A percentile compares a stretch with the other conserved stretches of the same genome.
phyloP scores from a whole-genome alignment of 345 rosid genomes.

The Eucalyptus leucophloia region DNA sequence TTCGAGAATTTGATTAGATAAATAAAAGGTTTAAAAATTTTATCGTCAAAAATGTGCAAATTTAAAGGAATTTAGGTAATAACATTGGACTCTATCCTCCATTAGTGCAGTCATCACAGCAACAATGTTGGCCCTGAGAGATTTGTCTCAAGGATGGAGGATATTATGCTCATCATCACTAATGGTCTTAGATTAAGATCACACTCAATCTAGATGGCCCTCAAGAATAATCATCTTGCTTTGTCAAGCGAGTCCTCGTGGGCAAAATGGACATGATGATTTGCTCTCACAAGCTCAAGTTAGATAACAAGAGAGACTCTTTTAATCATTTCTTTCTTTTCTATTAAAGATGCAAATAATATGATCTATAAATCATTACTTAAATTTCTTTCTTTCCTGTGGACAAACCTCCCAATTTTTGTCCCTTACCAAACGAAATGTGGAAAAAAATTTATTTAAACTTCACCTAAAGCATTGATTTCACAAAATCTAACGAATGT shows the following conservation, averaged over 20 bases:
- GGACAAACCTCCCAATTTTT: background rate
- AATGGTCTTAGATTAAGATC: fast-evolving
- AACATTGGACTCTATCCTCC: background rate
- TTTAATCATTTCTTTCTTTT: background rate
- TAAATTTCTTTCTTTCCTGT: background rate
- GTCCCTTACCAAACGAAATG: background rate
- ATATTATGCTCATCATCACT: background rate
- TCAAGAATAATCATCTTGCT: background rate
- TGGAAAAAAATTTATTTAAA: background rate
- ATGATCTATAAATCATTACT: background rate
- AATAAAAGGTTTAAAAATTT: background rate
- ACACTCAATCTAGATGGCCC: fast-evolving
- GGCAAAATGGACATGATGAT: background rate
- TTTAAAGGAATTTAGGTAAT: background rate
- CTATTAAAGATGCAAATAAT: background rate
- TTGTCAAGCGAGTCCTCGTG: background rate
- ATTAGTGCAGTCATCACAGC: fast-evolving
- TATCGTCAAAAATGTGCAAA: fast-evolving
- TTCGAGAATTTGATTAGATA: background rate
- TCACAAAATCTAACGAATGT: too few relatives aligned
- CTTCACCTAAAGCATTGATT: too few relatives aligned
- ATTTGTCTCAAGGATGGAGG: background rate
- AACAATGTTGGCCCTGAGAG: too few relatives aligned
- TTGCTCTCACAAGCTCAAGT: background rate
- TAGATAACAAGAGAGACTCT: background rate